Evolutionary conservation across 768 basidiomycete genomes (phyloP), one percentile per base, ranked within the genome.

Genomic region (Pleurotus pulmonarius): DNA sequence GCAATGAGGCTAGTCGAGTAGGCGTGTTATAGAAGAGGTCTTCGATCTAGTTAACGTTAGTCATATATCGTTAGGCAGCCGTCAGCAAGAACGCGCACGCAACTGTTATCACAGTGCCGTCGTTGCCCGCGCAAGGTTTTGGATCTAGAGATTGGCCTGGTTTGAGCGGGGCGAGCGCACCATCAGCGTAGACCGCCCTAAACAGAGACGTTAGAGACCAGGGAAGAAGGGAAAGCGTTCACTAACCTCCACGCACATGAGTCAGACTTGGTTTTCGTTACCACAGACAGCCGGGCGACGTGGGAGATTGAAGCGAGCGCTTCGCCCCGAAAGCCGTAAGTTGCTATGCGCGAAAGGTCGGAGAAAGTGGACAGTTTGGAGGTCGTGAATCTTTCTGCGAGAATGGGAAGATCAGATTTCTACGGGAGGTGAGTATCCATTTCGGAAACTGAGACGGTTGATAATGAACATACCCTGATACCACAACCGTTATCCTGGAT

Each of bases 401-500:
- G 79, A 18, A 99, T 87, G 1, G 92, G 87, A 3, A 99, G 75
- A 65, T 98, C 95, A 6, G 77, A 67, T 83, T 90, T 93, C 94
- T 97, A 63, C 22, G 37, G 44, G 37, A 26, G 9, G n/a, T 11
- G 41, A 49, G 41, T 41, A 4, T 49, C 16, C 41, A 3, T 3
- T 26, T 38, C 47, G 57, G 3, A 20, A 20, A 5, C 38, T 44
- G 2, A 9, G 5, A 12, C 39, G 18, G 56, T 11, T n/a, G 46
- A 40, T 22, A 34, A 22, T 18, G 25, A 26, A 73, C 87, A 65
- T 64, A 94, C 94, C 46, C 89, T 82, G 64, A 98, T 98, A 2
- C 96, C 97, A 70, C 85, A 91, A 0, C 97, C 96, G 67, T 99
- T 97, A 66, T 99, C 97, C 64, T 94, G 91, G 52, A 98, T 95